phyloP scores from a whole-genome alignment of 768 basidiomycete species.

The Tylopilus vinaceipallidus region DNA sequence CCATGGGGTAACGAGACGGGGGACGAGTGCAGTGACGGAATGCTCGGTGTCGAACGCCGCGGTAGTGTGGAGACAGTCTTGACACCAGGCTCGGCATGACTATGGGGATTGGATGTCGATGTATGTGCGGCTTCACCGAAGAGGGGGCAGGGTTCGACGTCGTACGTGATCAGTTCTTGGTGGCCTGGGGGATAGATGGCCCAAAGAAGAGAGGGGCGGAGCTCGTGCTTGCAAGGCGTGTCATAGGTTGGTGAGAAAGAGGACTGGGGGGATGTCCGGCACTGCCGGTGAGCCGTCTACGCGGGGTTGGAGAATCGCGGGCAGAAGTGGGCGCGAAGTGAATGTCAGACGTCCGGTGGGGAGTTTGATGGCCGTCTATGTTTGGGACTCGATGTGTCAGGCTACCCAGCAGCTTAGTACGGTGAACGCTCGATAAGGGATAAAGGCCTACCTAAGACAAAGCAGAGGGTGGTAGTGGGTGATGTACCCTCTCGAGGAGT shows the following conservation, averaged over 20 bases:
- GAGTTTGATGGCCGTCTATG: constrained; percentile 11
- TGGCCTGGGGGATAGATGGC: constrained; percentile 33
- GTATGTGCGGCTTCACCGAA: constrained; percentile 23
- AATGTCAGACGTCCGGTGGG: constrained; percentile 29
- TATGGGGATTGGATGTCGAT: constrained; percentile 52
- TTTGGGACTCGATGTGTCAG: constrained; percentile 15
- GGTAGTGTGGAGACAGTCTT: constrained; percentile 30
- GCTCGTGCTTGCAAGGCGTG: constrained; percentile 51
- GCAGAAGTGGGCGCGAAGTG: constrained; percentile 51
- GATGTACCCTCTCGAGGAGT: constrained; percentile 50
- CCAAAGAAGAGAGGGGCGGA: constrained; percentile 71
- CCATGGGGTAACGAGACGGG: constrained; percentile 35
- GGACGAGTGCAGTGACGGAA: constrained; percentile 53
- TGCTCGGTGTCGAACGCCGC: constrained; percentile 37
- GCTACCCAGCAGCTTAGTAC: constrained; percentile 12
- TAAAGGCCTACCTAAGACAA: constrained; percentile 24
- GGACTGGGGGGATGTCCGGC: constrained; percentile 30
- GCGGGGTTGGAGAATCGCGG: constrained; percentile 50
- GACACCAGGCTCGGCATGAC: constrained; percentile 54
- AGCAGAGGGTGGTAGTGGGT: constrained; percentile 42
- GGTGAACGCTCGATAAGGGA: neutral
- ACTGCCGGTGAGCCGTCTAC: constrained; percentile 49
- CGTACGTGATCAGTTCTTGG: constrained; percentile 25
- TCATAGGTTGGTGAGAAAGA: constrained; percentile 40
- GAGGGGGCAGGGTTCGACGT: constrained; percentile 16